Evolutionary conservation across 2,329 filamentous ascomycete species (phyloP).

Genomic region (Cladorrhinum sp.): DNA sequence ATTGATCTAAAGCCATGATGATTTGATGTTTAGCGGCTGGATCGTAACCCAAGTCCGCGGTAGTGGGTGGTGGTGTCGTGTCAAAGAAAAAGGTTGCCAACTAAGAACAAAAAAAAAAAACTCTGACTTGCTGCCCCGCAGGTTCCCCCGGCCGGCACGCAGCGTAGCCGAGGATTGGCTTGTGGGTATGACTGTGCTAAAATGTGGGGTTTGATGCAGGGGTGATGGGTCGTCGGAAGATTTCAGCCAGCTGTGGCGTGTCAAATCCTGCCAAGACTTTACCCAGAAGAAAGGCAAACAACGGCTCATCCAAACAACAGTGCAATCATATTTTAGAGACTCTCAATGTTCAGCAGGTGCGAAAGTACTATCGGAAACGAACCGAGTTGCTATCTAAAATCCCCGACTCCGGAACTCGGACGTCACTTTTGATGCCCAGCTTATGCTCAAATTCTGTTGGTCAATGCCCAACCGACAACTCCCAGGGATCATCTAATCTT

Average conservation of each 20-base stretch:
- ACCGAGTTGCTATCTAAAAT: no score
- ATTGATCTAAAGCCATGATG: neutral
- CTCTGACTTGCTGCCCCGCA: neutral
- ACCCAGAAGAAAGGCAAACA: neutral
- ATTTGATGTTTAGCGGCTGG: neutral
- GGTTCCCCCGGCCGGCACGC: neutral
- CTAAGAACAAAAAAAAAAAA: neutral
- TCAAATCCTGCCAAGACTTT: neutral
- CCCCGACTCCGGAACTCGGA: no score
- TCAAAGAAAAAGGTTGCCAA: neutral
- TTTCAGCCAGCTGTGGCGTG: neutral
- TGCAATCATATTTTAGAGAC: no score
- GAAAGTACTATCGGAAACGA: no score
- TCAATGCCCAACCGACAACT: neutral
- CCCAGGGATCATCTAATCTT: neutral
- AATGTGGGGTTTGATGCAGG: neutral
- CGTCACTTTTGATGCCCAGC: no score
- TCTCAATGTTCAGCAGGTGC: no score
- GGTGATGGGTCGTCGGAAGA: neutral
- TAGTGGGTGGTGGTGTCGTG: neutral
- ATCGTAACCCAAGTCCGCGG: neutral
- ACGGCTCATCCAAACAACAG: no score
- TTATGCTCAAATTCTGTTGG: no score
- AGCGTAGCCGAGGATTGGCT: neutral
- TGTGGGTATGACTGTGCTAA: neutral